Evolutionary conservation across 1,284 basidiomycete genomes (phyloP), one percentile per base, ranked within the genome.

Genomic region (Volvariella volvacea): DNA sequence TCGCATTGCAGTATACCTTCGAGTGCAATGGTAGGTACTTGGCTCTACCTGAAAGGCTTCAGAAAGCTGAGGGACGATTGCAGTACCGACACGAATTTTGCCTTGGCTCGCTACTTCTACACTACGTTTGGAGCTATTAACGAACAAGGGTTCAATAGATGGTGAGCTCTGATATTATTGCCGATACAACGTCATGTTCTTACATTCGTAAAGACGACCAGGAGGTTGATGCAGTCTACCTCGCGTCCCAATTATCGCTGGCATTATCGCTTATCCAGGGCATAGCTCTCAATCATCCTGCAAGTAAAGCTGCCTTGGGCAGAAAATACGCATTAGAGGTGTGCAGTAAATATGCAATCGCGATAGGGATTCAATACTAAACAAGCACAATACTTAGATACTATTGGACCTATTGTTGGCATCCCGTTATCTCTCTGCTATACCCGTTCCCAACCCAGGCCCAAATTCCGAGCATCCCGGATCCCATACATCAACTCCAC

Each of bases 241-340:
- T 80, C 9, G 63, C 73, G 3, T 62, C 66, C 0, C 78, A 83
- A 45, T 57, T 87, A 19, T 62, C 70, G 0, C 74, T 78, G 47
- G 66, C 78, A 0, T 66, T 92, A 7, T 78, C 73, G 0, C 66
- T 92, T 16, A 66, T 93, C 4, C 91, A 94, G 63, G 91, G 92
- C 2, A 67, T 91, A n/a, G 74, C 73, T 7, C 68, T 94, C 25
- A 73, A 83, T 19, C 89, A 92, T 58, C 55, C 64, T 9, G 54
- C 72, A 1, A 88, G 80, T 50, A 93, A 93, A 58, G 58, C 59
- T 1, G 87, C 73, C 44, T 71, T 91, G 12, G 83, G 85, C 6
- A 74, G 88, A 34, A 74, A 69, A 46, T 78, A 80, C 59, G 66
- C 80, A 14, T 63, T 92, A 17, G 85, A 92, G 72, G 91, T 88